A percentile compares a stretch with the other conserved stretches of the same genome.
phyloP scores from a whole-genome alignment of 2,329 filamentous ascomycete species.

The Aspergillus sp. region DNA sequence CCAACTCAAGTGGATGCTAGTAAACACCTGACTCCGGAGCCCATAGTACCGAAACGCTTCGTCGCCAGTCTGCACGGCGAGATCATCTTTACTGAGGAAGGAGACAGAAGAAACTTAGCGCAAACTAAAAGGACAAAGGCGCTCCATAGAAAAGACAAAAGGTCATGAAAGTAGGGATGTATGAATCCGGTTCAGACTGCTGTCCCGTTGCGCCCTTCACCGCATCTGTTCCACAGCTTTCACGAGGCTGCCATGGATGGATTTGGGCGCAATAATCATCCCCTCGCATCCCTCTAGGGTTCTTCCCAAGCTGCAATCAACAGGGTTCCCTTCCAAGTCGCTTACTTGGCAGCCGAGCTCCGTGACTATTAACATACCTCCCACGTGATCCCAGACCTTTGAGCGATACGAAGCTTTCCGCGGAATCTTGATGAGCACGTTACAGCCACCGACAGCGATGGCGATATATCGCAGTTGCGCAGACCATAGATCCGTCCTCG shows the following conservation, averaged over 20 bases:
- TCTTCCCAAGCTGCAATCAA: slow-evolving; percentile 50
- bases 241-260: slow-evolving; percentile 34
- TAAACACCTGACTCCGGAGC: background rate
- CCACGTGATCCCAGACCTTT: slow-evolving; percentile 58
- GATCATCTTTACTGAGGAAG: background rate
- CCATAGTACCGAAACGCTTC: background rate
- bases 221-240: slow-evolving; percentile 30
- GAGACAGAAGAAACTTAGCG: background rate
- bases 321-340: slow-evolving; percentile 51
- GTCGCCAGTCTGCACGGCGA: background rate
- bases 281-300: slow-evolving; percentile 41
- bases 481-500: slow-evolving; percentile 51
- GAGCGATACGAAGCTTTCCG: slow-evolving; percentile 45
- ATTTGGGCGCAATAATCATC: slow-evolving; percentile 42
- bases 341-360: slow-evolving; percentile 53
- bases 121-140: background rate
- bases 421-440: slow-evolving; percentile 52
- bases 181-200: background rate
- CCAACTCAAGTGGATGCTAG: no score
- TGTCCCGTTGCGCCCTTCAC: background rate
- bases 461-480: slow-evolving; percentile 57
- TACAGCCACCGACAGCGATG: slow-evolving; percentile 51
- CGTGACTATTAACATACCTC: slow-evolving; percentile 52
- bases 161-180: background rate
- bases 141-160: background rate